phyloP scores from a whole-genome alignment of 495 filamentous ascomycete species.

The Patellaria atrata region DNA sequence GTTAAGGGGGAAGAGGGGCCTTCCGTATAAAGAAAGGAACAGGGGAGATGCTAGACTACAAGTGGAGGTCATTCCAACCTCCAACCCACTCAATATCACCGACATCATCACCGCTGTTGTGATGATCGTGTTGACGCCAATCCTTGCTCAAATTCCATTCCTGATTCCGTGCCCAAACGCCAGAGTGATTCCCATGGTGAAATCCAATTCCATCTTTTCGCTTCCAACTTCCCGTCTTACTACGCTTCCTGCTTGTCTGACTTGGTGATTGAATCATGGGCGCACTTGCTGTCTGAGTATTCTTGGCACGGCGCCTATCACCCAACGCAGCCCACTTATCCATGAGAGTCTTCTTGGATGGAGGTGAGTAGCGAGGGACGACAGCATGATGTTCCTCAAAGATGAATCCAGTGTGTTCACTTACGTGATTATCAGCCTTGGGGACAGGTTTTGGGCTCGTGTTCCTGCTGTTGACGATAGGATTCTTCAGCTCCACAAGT shows the following conservation, averaged over 20 bases:
- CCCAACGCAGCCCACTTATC: conserved; percentile 86
- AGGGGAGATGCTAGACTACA: conserved; percentile 26
- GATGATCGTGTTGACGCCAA: conserved; percentile 41
- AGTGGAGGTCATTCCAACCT: conserved; percentile 58
- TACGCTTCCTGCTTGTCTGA: conserved; percentile 19
- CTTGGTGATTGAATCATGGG: conserved; percentile 19
- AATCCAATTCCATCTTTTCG: conserved; percentile 14
- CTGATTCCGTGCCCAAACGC: conserved; percentile 19
- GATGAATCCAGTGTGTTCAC: conserved; percentile 51
- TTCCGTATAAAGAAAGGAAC: conserved; percentile 11
- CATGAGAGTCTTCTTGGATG: conserved; percentile 38
- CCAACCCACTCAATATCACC: conserved; percentile 82
- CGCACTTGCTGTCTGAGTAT: conserved; percentile 17
- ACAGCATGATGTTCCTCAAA: conserved; percentile 45
- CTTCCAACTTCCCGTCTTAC: conserved; percentile 19
- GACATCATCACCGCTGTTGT: conserved; percentile 32
- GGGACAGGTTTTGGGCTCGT: conserved; percentile 13
- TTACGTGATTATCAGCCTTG: conserved; percentile 27
- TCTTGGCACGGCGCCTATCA: conserved; percentile 56
- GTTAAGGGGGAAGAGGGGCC: too few species aligned
- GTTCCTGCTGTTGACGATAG: conserved; percentile 23
- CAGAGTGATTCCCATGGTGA: conserved; percentile 10
- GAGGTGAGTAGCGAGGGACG: conserved; percentile 37
- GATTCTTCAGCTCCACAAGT: conserved; percentile 26
- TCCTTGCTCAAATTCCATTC: conserved; percentile 36